These are phyloP conservation scores for Atkinsonella hypoxylon DNA, from an alignment of 2,329 filamentous ascomycete genomes.

Conservation along the genomic window DNA sequence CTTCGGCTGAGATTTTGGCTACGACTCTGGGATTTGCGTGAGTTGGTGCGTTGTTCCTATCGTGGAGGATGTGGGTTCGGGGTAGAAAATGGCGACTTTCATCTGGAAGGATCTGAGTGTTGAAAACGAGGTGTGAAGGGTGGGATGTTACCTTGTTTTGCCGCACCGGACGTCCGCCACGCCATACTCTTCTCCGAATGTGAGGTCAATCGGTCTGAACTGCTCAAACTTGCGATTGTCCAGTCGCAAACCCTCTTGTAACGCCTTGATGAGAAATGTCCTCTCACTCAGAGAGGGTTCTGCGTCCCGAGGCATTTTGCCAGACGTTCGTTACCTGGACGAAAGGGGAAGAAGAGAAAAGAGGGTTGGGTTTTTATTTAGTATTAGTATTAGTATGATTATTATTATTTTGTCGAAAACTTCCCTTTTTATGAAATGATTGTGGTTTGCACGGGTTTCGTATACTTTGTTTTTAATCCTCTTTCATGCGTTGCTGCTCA, in stretches of 20 bases:
- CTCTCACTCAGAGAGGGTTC: slow-evolving; percentile 84
- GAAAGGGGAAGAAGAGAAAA: background rate
- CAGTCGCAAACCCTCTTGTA: slow-evolving; percentile 68
- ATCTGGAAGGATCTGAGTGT: background rate
- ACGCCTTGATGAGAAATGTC: slow-evolving; percentile 71
- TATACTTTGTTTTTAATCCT: slow-evolving; percentile 7
- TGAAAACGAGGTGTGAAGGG: background rate
- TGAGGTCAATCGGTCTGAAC: slow-evolving; percentile 64
- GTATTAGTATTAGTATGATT: too few relatives aligned
- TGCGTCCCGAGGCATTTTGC: slow-evolving; percentile 82
- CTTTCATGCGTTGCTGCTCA: background rate
- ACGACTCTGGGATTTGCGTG: slow-evolving; percentile 47
- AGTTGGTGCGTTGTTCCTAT: background rate
- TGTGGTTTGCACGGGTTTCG: background rate
- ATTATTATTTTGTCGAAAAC: too few relatives aligned
- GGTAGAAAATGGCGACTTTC: background rate
- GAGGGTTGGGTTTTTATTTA: too few relatives aligned
- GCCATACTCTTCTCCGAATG: slow-evolving; percentile 84
- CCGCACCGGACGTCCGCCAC: slow-evolving; percentile 78
- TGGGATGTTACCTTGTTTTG: slow-evolving; percentile 72
- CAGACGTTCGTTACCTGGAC: slow-evolving; percentile 10
- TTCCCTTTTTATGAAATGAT: background rate
- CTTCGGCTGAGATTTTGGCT: slow-evolving; percentile 76
- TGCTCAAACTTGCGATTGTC: slow-evolving; percentile 75
- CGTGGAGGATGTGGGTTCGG: too few relatives aligned